These are phyloP conservation scores for Aspergillus indologenus DNA, from an alignment of 495 filamentous ascomycete genomes.

Conservation along the genomic window DNA sequence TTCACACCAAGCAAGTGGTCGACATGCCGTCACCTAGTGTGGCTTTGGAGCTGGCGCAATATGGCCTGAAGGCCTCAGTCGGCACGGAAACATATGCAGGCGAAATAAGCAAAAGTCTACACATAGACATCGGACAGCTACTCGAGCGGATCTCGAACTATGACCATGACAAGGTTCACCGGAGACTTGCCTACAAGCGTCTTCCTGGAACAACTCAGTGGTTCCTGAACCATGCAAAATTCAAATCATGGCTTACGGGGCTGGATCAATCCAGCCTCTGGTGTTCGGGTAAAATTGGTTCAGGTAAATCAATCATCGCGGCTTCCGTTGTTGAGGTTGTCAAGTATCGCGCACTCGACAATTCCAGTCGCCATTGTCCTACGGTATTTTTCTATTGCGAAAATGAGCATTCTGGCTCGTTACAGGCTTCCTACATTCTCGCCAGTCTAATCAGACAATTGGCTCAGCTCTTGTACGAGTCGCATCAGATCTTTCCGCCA, in stretches of 20 bases:
- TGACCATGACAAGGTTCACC: neutral
- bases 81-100: neutral
- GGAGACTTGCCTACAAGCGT: neutral
- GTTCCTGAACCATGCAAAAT: neutral
- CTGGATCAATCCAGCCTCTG: neutral
- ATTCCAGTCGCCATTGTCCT: neutral
- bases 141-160: neutral
- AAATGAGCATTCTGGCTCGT: neutral
- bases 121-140: neutral
- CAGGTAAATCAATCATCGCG: neutral
- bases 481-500: neutral
- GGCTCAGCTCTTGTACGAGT: neutral
- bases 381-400: slow-evolving; percentile 1
- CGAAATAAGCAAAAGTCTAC: neutral
- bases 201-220: neutral
- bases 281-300: slow-evolving; percentile 8
- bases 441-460: neutral
- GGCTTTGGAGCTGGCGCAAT: neutral
- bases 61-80: neutral
- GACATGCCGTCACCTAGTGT: neutral
- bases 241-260: neutral
- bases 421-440: neutral
- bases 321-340: neutral
- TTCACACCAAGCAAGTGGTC: neutral
- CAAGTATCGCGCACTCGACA: neutral